phyloP scores from a whole-genome alignment of 2,329 filamentous ascomycete genomes.

The Claviceps purpurea region DNA sequence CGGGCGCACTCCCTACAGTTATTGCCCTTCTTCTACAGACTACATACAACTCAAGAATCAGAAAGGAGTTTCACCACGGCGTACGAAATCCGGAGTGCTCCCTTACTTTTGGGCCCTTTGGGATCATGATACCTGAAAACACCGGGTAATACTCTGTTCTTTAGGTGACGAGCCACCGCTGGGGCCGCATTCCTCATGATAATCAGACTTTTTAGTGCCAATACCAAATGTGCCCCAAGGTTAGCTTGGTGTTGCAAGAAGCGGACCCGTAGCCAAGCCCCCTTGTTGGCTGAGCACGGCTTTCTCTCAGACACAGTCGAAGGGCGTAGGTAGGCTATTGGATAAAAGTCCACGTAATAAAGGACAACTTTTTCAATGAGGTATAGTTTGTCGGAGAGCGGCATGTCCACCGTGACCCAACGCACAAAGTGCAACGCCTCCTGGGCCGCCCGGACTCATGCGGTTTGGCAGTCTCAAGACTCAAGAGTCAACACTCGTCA shows the following conservation, averaged over 20 bases:
- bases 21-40: not conserved
- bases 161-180: not conserved
- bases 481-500: not conserved
- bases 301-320: slow-evolving; percentile 2
- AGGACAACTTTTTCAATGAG: not conserved
- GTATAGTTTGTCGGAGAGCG: slow-evolving; percentile 1
- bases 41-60: not conserved
- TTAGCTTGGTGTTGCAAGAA: slow-evolving; percentile 4
- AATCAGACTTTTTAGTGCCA: slow-evolving; percentile 3
- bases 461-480: not conserved
- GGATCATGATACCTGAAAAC: not conserved
- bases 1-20: not conserved
- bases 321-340: not conserved
- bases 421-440: slow-evolving; percentile 3
- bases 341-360: not conserved
- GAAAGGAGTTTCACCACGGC: not conserved
- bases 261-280: slow-evolving; percentile 3
- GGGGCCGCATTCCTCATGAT: slow-evolving; percentile 2
- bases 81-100: not conserved
- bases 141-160: not conserved
- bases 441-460: not conserved
- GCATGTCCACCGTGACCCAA: not conserved
- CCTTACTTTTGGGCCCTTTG: not conserved
- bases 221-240: not conserved
- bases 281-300: slow-evolving; percentile 4